Conservation (phyloP, 176 grass and related monocot genomes). For the Aegilops tauschii region DNA sequence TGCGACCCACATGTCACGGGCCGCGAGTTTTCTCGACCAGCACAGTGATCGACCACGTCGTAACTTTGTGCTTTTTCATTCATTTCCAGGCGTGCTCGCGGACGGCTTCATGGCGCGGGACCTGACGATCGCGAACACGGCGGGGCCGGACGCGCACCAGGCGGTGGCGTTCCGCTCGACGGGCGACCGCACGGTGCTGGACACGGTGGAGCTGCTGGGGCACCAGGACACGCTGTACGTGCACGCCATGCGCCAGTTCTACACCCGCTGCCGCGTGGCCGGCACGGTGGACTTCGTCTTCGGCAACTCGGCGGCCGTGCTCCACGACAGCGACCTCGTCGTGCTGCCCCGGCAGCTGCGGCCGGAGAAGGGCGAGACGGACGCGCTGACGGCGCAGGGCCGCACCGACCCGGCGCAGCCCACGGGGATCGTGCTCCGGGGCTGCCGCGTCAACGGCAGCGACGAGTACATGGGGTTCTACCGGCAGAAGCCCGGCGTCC, state of each 20-base stretch:
- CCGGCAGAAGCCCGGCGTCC: conserved; percentile 37
- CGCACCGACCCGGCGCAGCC: conserved; percentile 88
- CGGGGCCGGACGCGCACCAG: conserved; percentile 89
- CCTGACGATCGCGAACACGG: conserved; percentile 91
- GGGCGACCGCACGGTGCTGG: conserved; percentile 75
- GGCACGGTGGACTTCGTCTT: conserved; percentile 99
- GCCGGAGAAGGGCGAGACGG: conserved; percentile 66
- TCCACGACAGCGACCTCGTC: conserved; percentile 46
- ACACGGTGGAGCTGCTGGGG: conserved; percentile 69
- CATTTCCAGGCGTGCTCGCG: conserved; percentile 50
- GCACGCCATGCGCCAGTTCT: conserved; percentile 61
- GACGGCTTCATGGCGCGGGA: conserved; percentile 91
- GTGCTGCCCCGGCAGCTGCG: conserved; percentile 70
- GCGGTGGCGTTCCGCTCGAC: conserved; percentile 87
- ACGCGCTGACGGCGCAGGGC: conserved; percentile 84
- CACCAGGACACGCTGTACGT: conserved; percentile 91
- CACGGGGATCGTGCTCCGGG: conserved; percentile 78
- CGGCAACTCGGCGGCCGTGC: conserved; percentile 81
- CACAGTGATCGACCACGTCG: background rate
- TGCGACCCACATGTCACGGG: background rate
- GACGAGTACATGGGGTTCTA: conserved; percentile 77
- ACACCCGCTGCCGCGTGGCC: conserved; percentile 76
- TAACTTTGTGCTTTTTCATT: background rate
- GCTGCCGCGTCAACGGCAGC: conserved; percentile 80
- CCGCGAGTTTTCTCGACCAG: background rate